Evolutionary conservation across 2,329 filamentous ascomycete species (phyloP), one percentile per base, ranked within the genome.

Genomic region (Nannizziopsis barbatae): DNA sequence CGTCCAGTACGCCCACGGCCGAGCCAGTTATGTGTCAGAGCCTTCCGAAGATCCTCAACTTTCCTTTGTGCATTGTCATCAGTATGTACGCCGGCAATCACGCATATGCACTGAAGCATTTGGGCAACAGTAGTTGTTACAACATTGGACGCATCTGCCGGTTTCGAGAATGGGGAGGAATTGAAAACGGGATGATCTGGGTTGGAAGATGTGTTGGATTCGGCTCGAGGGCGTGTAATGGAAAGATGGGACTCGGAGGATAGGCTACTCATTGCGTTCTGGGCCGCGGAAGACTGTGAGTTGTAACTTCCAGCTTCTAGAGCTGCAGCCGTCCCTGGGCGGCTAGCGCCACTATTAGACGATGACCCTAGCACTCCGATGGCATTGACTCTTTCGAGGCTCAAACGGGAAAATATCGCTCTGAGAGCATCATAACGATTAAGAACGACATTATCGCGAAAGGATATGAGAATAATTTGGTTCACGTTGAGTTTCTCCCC

Each of bases 21-120:
- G 1, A 98, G 75, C 92, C 92, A 98, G 65, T 98, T 98, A 59
- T 95, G 80, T 68, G 96, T 98, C 52, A 98, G 71, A 57, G 92
- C 81, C 61, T 86, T 83, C 50, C 84, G 87, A 53, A 98, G 71
- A 59, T 89, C 79, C 53, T 90, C 84, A 59, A 96, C 84, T 66
- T 83, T 86, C 49, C 75, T 76, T 61, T 90, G 86, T 1, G 79
- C 75, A 33, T 83, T 80, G 54, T 93, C 86, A 8, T 77, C 77
- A 0, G 75, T 79, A 59, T 79, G 83, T 10, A 94, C 77, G 53
- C 81, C 82, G 2, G 86, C 85, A 17, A 98, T 73, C 6, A 98
- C 88, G 62, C 84, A 90, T 66, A 96, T 83, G 65, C 92, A 98
- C 70, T 98, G 92, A 54, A 98, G 72, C 86, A 98, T 94, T 44